A percentile compares a stretch with the other conserved stretches of the same genome.
These are phyloP conservation scores for Pseudogymnoascus destructans DNA, from an alignment of 2,329 filamentous ascomycete genomes.

Conservation along the genomic window DNA sequence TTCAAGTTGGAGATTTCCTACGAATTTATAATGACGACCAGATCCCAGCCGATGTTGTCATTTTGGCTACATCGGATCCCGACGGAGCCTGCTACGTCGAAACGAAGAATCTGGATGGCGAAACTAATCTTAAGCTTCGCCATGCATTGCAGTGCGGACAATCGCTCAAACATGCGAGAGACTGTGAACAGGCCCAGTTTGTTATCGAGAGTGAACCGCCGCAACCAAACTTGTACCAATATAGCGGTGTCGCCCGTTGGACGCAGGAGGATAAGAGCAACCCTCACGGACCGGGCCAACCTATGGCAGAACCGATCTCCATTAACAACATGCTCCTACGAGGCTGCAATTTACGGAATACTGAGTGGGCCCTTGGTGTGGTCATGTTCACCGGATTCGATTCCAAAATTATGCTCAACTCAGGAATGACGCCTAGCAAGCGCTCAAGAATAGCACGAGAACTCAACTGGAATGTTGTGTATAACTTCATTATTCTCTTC, in stretches of 20 bases:
- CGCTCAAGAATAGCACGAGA: slow-evolving; percentile 81
- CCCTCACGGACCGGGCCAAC: slow-evolving; percentile 46
- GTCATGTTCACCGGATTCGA: slow-evolving; percentile 92
- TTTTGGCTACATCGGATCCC: slow-evolving; percentile 82
- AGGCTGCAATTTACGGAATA: slow-evolving; percentile 88
- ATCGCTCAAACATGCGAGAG: slow-evolving; percentile 70
- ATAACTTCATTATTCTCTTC: slow-evolving; percentile 86
- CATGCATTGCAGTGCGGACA: slow-evolving; percentile 79
- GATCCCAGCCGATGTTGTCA: slow-evolving; percentile 83
- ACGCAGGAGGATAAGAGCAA: slow-evolving; percentile 55
- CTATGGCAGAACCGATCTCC: slow-evolving; percentile 83
- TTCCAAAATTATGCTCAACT: slow-evolving; percentile 99
- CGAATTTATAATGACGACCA: slow-evolving; percentile 94
- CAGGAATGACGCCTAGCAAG: slow-evolving; percentile 89
- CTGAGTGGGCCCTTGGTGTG: slow-evolving; percentile 86
- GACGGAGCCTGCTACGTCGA: slow-evolving; percentile 96
- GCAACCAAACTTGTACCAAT: slow-evolving; percentile 89
- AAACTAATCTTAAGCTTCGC: slow-evolving; percentile 93
- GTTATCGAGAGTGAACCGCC: slow-evolving; percentile 79
- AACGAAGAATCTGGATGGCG: slow-evolving; percentile 94
- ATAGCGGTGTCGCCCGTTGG: slow-evolving; percentile 84
- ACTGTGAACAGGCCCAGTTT: slow-evolving; percentile 86
- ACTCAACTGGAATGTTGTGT: slow-evolving; percentile 93
- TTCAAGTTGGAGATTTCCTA: slow-evolving; percentile 91
- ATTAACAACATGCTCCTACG: slow-evolving; percentile 93